These are phyloP conservation scores for Tilletiopsis washingtonensis DNA, from an alignment of 1,284 basidiomycete genomes.

Conservation along the genomic window DNA sequence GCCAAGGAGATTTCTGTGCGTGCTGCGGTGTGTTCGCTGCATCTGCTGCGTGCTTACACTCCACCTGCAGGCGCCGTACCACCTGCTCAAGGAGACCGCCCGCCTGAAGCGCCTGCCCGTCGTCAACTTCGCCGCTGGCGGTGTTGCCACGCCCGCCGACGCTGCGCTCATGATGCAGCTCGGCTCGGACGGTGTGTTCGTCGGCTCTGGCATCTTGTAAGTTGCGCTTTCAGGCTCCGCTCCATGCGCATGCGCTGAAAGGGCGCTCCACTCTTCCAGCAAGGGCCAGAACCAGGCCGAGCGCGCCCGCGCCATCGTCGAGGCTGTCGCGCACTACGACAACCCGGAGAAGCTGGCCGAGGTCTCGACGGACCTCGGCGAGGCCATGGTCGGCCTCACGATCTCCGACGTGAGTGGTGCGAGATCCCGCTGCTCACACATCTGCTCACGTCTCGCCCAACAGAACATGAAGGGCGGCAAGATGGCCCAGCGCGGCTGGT, in stretches of 20 bases:
- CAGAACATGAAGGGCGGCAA: constrained; percentile 43
- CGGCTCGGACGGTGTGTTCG: constrained; percentile 79
- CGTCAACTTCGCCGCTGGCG: constrained; percentile 67
- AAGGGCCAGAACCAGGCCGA: constrained; percentile 82
- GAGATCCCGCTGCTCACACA: no score
- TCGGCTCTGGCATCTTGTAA: constrained; percentile 49
- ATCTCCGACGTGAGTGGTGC: no score
- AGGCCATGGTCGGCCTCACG: constrained; percentile 85
- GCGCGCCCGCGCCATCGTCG: constrained; percentile 91
- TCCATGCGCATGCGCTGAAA: background rate
- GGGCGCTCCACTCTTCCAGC: no score
- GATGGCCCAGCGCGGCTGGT: constrained; percentile 42
- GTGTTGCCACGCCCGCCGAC: constrained; percentile 93
- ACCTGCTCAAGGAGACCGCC: constrained; percentile 92
- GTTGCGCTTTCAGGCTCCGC: constrained; percentile 11
- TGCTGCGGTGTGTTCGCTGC: background rate
- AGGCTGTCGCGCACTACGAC: constrained; percentile 86
- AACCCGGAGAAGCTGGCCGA: constrained; percentile 50
- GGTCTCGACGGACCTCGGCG: constrained; percentile 79
- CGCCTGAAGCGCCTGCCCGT: constrained; percentile 87
- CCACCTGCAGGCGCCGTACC: constrained; percentile 79
- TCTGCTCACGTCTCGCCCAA: no score
- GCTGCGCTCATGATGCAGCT: constrained; percentile 99
- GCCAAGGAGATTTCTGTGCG: constrained; percentile 63
- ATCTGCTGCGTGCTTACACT: background rate